Conservation (phyloP, 768 basidiomycete species). For the Mycena leptocephala region DNA sequence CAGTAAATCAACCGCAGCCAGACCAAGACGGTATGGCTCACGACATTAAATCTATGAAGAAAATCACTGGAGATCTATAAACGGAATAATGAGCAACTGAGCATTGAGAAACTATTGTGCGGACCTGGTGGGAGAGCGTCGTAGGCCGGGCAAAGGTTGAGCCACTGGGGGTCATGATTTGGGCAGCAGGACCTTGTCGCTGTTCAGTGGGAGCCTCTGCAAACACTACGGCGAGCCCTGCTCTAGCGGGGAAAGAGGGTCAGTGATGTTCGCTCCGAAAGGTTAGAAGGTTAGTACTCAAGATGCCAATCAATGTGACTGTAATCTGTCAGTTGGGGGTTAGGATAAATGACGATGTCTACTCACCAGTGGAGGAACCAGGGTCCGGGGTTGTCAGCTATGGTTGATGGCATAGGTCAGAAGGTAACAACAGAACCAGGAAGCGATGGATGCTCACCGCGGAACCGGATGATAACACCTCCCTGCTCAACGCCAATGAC, state of each 20-base stretch:
- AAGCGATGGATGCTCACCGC: not conserved
- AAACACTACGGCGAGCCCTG: conserved; percentile 59
- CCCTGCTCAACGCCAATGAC: conserved; percentile 37
- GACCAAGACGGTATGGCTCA: too few relatives aligned
- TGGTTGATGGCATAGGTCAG: not conserved
- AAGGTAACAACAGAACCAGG: not conserved
- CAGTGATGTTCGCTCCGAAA: not conserved
- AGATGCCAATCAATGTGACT: conserved; percentile 52
- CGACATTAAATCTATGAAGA: not conserved
- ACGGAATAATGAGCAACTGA: not conserved
- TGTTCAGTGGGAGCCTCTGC: conserved; percentile 51
- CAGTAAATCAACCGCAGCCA: too few relatives aligned
- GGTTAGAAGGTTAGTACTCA: conserved; percentile 21
- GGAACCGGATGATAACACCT: conserved; percentile 21
- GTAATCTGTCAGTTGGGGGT: not conserved
- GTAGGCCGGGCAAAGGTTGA: conserved; percentile 28
- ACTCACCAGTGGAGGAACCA: not conserved
- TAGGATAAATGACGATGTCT: not conserved
- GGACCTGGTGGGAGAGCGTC: conserved; percentile 6
- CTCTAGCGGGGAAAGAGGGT: conserved; percentile 12
- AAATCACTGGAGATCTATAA: not conserved
- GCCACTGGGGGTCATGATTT: conserved; percentile 42
- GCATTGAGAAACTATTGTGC: not conserved
- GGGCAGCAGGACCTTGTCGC: conserved; percentile 39
- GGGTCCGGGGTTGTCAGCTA: conserved; percentile 1